These are phyloP conservation scores for Physcomitrium patens DNA, from an alignment of 225 moss, liverwort and hornwort genomes.

Conservation along the genomic window DNA sequence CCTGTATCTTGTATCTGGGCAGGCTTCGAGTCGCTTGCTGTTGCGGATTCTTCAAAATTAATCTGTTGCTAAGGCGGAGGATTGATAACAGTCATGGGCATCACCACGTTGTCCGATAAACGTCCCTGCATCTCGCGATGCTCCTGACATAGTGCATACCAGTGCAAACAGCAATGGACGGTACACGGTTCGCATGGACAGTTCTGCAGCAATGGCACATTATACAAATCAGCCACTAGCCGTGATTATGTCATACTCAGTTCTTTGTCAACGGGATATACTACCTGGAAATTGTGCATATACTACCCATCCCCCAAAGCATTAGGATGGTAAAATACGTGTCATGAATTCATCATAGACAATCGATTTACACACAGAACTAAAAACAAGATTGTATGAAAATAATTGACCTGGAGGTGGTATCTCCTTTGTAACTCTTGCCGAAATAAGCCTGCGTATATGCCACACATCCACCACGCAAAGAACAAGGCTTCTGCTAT, in stretches of 20 bases:
- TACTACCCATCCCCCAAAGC: no score
- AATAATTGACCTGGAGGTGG: conserved; percentile 57
- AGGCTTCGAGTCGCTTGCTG: conserved; percentile 59
- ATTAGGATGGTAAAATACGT: no score
- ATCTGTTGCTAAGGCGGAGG: conserved; percentile 61
- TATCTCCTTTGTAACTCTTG: conserved; percentile 73
- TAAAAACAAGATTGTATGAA: conserved; percentile 9
- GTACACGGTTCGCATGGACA: conserved; percentile 71
- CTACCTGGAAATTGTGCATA: no score
- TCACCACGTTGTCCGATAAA: conserved; percentile 62
- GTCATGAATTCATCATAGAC: no score
- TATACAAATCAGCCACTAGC: no score
- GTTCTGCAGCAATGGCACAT: conserved; percentile 35
- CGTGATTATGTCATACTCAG: no score
- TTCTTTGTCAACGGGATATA: no score
- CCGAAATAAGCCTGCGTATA: conserved; percentile 64
- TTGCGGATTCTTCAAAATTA: conserved; percentile 55
- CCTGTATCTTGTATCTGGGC: conserved; percentile 60
- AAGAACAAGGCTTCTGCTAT: conserved; percentile 63
- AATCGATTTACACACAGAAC: background rate
- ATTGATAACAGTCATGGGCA: conserved; percentile 78
- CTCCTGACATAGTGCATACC: conserved; percentile 73
- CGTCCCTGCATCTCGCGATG: conserved; percentile 76
- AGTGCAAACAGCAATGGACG: conserved; percentile 75
- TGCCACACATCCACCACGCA: conserved; percentile 78